Percentiles rank a stretch among this genome's conserved stretches.
Evolutionary conservation across 2,329 filamentous ascomycete species (phyloP).

Genomic region (Amauroascus niger): DNA sequence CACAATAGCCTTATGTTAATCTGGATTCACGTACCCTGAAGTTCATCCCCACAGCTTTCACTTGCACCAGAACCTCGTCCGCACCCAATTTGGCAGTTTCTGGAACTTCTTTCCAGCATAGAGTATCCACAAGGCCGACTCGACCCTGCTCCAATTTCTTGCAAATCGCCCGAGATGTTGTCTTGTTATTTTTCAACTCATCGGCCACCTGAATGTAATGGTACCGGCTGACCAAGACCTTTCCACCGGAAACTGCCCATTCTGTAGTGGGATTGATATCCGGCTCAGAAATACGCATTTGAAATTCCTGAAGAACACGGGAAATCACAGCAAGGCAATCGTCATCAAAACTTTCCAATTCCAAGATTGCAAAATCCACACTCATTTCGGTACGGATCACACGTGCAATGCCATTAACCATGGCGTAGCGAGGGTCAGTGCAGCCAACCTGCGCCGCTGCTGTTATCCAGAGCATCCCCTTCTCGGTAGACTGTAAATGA

Average conservation of each 20-base stretch:
- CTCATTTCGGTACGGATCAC: conserved; percentile 8
- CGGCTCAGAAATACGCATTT: background rate
- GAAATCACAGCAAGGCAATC: background rate
- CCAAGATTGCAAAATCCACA: conserved; percentile 10
- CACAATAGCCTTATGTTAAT: no score
- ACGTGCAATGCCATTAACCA: conserved; percentile 8
- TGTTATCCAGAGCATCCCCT: conserved; percentile 15
- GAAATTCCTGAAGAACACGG: background rate
- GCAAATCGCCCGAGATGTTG: no score
- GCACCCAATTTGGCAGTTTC: background rate
- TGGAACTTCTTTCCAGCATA: background rate
- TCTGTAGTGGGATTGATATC: conserved; percentile 4
- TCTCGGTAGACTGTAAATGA: background rate
- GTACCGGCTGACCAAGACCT: background rate
- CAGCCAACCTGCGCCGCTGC: background rate
- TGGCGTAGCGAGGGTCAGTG: conserved; percentile 4
- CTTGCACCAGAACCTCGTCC: conserved; percentile 25
- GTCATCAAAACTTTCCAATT: conserved; percentile 3
- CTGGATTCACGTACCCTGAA: no score
- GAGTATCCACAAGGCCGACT: background rate
- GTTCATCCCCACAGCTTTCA: conserved; percentile 27
- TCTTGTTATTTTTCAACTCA: background rate
- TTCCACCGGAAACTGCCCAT: background rate
- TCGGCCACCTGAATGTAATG: background rate
- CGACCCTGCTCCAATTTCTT: background rate